Evolutionary conservation across 768 basidiomycete genomes (phyloP).

Genomic region (Russula sp.): DNA sequence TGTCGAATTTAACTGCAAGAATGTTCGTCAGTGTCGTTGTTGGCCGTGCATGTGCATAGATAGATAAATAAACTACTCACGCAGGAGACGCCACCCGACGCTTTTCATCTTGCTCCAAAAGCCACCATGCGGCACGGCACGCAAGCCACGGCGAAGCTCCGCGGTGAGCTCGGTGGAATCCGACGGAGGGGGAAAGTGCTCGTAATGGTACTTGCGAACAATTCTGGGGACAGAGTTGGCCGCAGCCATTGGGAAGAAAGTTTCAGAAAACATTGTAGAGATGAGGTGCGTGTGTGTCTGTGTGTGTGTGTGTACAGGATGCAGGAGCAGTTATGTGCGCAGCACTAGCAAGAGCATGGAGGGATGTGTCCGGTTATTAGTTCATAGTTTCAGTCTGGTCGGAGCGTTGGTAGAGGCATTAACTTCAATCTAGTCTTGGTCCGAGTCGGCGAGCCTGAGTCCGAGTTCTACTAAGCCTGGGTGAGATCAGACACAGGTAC

Average conservation of each 20-base stretch:
- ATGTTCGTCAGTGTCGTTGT: not conserved
- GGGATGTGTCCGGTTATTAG: conserved; percentile 6
- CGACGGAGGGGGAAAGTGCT: conserved; percentile 6
- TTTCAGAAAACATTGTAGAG: conserved; percentile 11
- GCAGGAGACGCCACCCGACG: conserved; percentile 14
- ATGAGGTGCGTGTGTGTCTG: not conserved
- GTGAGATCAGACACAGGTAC: too few relatives aligned
- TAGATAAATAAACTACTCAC: not conserved
- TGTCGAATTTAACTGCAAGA: conserved; percentile 5
- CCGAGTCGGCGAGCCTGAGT: too few relatives aligned
- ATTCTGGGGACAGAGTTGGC: conserved; percentile 1
- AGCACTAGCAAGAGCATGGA: conserved; percentile 15
- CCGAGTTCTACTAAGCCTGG: too few relatives aligned
- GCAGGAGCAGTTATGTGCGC: conserved; percentile 1
- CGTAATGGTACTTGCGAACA: conserved; percentile 6
- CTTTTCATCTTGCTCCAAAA: conserved; percentile 16
- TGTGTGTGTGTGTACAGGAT: not conserved
- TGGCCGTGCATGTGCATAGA: not conserved
- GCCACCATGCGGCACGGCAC: not conserved
- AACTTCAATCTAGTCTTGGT: too few relatives aligned
- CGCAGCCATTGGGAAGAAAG: not conserved
- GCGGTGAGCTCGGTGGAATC: conserved; percentile 5
- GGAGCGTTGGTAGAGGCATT: not conserved
- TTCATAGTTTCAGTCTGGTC: conserved; percentile 1
- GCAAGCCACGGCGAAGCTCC: conserved; percentile 13